Conservation (phyloP, 805 yeast genomes). For the Lachancea nothofagi region DNA sequence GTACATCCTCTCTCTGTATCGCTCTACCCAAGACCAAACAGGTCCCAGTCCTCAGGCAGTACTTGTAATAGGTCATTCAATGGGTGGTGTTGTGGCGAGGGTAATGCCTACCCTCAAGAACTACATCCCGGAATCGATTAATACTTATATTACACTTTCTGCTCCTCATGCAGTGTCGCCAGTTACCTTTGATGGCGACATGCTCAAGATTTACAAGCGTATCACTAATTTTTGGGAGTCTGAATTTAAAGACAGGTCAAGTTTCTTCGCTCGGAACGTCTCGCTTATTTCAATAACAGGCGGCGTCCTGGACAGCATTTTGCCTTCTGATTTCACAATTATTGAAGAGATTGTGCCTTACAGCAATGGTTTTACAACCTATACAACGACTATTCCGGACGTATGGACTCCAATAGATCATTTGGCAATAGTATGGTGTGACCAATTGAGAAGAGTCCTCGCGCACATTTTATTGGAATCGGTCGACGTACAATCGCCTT, state of each 20-base stretch:
- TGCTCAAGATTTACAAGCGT: slow-evolving; percentile 64
- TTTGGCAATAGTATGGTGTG: slow-evolving; percentile 95
- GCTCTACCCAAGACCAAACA: slow-evolving; percentile 22
- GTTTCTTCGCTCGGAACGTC: slow-evolving; percentile 39
- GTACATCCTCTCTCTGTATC: slow-evolving; percentile 68
- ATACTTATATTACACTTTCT: slow-evolving; percentile 77
- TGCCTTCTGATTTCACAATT: slow-evolving; percentile 88
- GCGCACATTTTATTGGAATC: slow-evolving; percentile 56
- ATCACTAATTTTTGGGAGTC: slow-evolving; percentile 77
- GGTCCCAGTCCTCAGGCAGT: slow-evolving; percentile 56
- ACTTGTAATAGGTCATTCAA: slow-evolving; percentile 81
- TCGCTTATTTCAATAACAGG: slow-evolving; percentile 85
- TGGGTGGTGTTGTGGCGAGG: slow-evolving; percentile 96
- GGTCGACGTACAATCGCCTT: slow-evolving; percentile 43
- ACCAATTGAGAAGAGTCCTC: slow-evolving; percentile 65
- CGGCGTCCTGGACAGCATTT: slow-evolving; percentile 67
- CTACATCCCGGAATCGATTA: slow-evolving; percentile 64
- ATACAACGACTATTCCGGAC: slow-evolving; percentile 77
- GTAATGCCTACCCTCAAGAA: slow-evolving; percentile 77
- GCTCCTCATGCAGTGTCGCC: slow-evolving; percentile 94
- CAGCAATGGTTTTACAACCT: slow-evolving; percentile 73
- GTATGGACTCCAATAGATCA: slow-evolving; percentile 96
- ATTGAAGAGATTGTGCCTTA: slow-evolving; percentile 66
- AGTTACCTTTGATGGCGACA: slow-evolving; percentile 86
- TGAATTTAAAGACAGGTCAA: slow-evolving; percentile 38